Evolutionary conservation across 345 rosid genomes (phyloP).

Genomic region (Pistacia integerrima): DNA sequence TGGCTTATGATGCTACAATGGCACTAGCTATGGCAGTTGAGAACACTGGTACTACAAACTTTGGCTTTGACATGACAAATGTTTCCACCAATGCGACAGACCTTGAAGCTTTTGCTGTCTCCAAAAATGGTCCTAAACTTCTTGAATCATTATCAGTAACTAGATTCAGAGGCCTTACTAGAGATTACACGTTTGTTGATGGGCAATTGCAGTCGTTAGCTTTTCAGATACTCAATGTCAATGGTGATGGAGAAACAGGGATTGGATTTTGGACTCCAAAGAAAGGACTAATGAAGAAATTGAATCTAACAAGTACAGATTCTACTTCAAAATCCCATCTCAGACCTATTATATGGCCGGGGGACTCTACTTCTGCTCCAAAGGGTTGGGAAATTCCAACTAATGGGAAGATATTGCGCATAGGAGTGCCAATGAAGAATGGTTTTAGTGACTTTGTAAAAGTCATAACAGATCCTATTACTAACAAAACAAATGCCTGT

Average conservation of each 20-base stretch:
- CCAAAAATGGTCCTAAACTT: constrained; percentile 46
- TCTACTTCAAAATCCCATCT: constrained; percentile 31
- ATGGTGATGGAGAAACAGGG: constrained; percentile 27
- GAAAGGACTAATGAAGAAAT: constrained; percentile 33
- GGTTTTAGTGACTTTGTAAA: constrained; percentile 45
- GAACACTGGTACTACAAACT: constrained; percentile 26
- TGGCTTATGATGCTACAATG: constrained; percentile 56
- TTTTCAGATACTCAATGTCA: constrained; percentile 48
- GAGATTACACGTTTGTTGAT: constrained; percentile 33
- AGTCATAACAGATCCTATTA: constrained; percentile 29
- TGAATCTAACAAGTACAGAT: constrained; percentile 12
- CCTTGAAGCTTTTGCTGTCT: constrained; percentile 45
- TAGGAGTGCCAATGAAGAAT: constrained; percentile 44
- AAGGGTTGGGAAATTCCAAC: constrained; percentile 60
- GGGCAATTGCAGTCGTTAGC: constrained; percentile 28
- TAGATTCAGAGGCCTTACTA: constrained; percentile 45
- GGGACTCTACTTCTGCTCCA: constrained; percentile 32
- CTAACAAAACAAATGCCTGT: neutral
- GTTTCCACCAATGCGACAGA: constrained; percentile 27
- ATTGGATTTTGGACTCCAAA: constrained; percentile 55
- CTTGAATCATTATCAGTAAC: constrained; percentile 28
- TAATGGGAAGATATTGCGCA: constrained; percentile 38
- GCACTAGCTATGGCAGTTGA: constrained; percentile 59
- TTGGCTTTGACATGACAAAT: constrained; percentile 23
- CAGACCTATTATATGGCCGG: constrained; percentile 44